Evolutionary conservation across 495 filamentous ascomycete species (phyloP), one percentile per base, ranked within the genome.

Genomic region (Penicillium cataractarum): DNA sequence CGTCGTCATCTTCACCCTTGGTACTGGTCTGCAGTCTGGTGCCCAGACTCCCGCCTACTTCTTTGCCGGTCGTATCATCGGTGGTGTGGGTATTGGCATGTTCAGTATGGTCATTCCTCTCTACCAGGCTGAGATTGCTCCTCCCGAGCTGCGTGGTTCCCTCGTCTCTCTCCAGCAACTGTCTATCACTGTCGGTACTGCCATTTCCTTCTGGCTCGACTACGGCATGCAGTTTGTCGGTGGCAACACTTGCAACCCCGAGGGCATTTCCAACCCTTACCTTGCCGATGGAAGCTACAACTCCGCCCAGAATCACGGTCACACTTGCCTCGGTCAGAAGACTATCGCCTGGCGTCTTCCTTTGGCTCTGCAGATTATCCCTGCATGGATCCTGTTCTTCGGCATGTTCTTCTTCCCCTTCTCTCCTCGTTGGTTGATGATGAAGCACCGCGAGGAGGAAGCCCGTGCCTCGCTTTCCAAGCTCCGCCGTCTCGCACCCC

Each of bases 401-500:
- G 88, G 89, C 27, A 81, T 93, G 66, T 88, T 90, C 80, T 91
- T 89, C 74, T 86, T 91, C 68, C 91, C 91, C 13, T 83, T 86
- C 69, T 90, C 86, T 27, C 91, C 91, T 2, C 83, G 91, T 61
- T 93, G 91, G 91, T 77, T 93, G 29, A 90, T 90, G 21, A 83
- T 83, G 66, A 87, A 91, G 75, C 88, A 90, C 70, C 83, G 88
- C n/a, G 91, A 90, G 82, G 90, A 93, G 27, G 90, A 95, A 62
- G 83, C 84, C 17, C 79, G 88, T 48, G 64, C 76, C 26, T 83
- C 87, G 12, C 83, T 92, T 8, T 88, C 87, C 29, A 68, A 76
- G 33, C 82, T 95, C 6, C 91, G 92, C 69, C 87, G 87, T 22
- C 68, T 80, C 17, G 84, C 87, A 24, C 65, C 75, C 15, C 74